These are phyloP conservation scores for Pythium utonaiense DNA, from an alignment of 352 stramenopile species.

Conservation along the genomic window DNA sequence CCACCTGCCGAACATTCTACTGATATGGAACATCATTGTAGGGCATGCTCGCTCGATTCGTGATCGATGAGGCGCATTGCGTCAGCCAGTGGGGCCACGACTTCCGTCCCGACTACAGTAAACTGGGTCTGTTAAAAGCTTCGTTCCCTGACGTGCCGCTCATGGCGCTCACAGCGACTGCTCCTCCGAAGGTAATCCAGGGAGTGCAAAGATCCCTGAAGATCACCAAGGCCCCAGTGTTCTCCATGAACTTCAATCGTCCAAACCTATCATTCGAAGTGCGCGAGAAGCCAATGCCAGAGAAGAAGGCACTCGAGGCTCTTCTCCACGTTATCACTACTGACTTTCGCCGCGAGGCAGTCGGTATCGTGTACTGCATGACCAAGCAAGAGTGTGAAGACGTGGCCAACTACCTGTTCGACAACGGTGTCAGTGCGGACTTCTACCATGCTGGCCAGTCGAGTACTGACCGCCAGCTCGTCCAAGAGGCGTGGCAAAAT, in stretches of 20 bases:
- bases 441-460: conserved; percentile 92
- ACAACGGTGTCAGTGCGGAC: conserved; percentile 80
- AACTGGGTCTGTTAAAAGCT: conserved; percentile 88
- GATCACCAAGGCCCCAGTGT: conserved; percentile 79
- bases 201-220: conserved; percentile 72
- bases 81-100: conserved; percentile 89
- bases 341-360: conserved; percentile 39
- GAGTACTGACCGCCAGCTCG: conserved; percentile 72
- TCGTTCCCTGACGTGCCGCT: conserved; percentile 91
- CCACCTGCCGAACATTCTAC: not conserved
- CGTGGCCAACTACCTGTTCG: conserved; percentile 87
- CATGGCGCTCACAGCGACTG: conserved; percentile 91
- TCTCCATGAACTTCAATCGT: conserved; percentile 91
- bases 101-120: conserved; percentile 91
- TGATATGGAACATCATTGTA: conserved; percentile 11
- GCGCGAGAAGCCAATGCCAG: conserved; percentile 49
- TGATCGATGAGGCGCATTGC: conserved; percentile 93
- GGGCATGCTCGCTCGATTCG: conserved; percentile 88
- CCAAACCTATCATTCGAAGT: conserved; percentile 93
- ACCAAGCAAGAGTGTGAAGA: conserved; percentile 92
- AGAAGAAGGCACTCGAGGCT: conserved; percentile 48
- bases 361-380: conserved; percentile 95
- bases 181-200: conserved; percentile 81
- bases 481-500: conserved; percentile 73
- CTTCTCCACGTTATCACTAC: conserved; percentile 51